phyloP scores from a whole-genome alignment of 2,329 filamentous ascomycete genomes.

The Exophiala dermatitidis region DNA sequence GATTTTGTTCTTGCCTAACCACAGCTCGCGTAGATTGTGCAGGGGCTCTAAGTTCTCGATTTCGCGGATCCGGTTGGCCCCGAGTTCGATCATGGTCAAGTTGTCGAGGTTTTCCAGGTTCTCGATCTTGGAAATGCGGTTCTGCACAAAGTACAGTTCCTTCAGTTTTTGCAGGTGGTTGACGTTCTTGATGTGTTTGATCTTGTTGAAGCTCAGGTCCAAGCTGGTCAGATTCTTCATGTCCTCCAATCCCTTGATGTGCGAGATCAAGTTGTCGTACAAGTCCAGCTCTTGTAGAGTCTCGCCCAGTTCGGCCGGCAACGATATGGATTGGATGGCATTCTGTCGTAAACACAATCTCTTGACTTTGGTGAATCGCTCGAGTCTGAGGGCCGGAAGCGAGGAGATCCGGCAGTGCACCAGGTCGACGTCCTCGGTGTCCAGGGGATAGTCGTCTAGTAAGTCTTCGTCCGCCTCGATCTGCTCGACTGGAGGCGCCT shows the following conservation, averaged over 20 bases:
- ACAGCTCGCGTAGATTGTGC: constrained; percentile 74
- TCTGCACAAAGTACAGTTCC: constrained; percentile 88
- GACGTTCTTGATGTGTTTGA: constrained; percentile 93
- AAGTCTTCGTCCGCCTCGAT: constrained; percentile 74
- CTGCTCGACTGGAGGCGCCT: constrained; percentile 60
- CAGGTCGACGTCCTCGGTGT: constrained; percentile 68
- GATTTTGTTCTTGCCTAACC: constrained; percentile 96
- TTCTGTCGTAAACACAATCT: constrained; percentile 90
- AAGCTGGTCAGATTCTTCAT: constrained; percentile 69
- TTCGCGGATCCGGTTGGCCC: constrained; percentile 83
- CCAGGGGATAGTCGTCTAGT: constrained; percentile 46
- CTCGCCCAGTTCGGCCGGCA: constrained; percentile 57
- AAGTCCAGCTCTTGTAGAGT: constrained; percentile 80
- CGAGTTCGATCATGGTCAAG: constrained; percentile 78
- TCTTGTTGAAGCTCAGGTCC: constrained; percentile 97
- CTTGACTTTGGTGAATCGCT: constrained; percentile 69
- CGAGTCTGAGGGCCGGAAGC: constrained; percentile 68
- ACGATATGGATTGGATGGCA: constrained; percentile 70
- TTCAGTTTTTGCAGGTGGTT: constrained; percentile 67
- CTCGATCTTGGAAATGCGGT: constrained; percentile 86
- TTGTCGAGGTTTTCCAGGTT: constrained; percentile 67
- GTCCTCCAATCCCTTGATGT: constrained; percentile 74
- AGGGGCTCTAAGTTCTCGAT: constrained; percentile 78
- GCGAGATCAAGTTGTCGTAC: constrained; percentile 90
- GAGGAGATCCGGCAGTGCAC: constrained; percentile 80